Base-by-base conservation (phyloP, 1,284 basidiomycete genomes). In the Kwoniella shivajii region DNA sequence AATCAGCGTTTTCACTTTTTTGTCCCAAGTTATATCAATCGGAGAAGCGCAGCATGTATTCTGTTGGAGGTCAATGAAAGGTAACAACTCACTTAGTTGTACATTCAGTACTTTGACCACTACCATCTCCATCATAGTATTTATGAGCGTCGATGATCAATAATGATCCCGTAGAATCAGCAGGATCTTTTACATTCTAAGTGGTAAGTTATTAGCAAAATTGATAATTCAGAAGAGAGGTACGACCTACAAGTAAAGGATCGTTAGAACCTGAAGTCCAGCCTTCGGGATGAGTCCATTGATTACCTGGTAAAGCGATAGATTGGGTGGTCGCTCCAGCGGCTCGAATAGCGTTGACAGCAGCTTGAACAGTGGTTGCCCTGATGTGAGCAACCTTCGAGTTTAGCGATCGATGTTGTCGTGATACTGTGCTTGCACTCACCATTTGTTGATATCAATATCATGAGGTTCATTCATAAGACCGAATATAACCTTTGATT, bases 101-200 rank as follows among this genome's bases (percentile, higher is more conserved):
- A 59, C 76, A 78, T 80, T 59, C 82, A 11, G 80, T 62, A 65
- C 81, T 79, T 4, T 82, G 84, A 46, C 85, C 84, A 38, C 80
- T 82, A 70, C 84, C 83, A 70, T 85, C 84, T 51, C 76, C 77
- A 70, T 86, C 84, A 59, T 84, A 81, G 72, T 85, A 86, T 72
- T 84, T 82, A 79, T 85, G 84, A 4, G 84, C 83, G 79, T 86
- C 84, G 63, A 86, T 82, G 65, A 86, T 72, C 31, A 86, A 78
- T 69, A 61, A 49, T 4, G 62, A 63, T 30, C 82, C 82, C 69
- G 69, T 77, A 1, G 74, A 78, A 36, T 82, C 81, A 33, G 77
- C 76, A n/a, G 84, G 83, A 68, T 86, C 84, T 0, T 81, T 85
- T 55, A 86, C 79, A 58, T 76, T 74, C 64, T 66, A 37, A 13